Percentiles rank a stretch among this genome's conserved stretches.
phyloP scores from a whole-genome alignment of 495 filamentous ascomycete species.

The Staphylotrichum tortipilum region DNA sequence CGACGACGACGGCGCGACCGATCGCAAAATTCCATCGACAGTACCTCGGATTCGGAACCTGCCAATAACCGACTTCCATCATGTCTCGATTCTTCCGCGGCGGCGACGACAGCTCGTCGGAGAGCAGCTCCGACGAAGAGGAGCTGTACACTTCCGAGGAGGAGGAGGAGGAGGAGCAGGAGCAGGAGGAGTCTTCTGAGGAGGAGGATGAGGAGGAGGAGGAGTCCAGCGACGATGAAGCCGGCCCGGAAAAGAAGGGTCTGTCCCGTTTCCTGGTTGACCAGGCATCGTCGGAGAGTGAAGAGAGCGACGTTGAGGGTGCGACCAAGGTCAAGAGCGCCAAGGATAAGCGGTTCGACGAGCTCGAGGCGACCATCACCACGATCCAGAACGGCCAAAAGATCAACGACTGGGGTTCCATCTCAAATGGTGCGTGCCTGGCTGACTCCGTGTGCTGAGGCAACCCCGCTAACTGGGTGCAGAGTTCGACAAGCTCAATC shows the following conservation, averaged over 20 bases:
- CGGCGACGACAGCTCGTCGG: conserved; percentile 77
- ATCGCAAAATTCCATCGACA: conserved; percentile 7
- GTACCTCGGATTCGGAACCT: background rate
- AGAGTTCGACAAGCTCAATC: conserved; percentile 98
- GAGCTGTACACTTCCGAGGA: conserved; percentile 74
- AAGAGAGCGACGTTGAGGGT: conserved; percentile 77
- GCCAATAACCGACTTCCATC: conserved; percentile 22
- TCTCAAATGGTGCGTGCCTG: conserved; percentile 64
- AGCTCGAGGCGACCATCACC: conserved; percentile 80
- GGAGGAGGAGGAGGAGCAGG: conserved; percentile 45
- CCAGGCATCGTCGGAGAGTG: conserved; percentile 59
- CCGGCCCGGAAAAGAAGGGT: conserved; percentile 52
- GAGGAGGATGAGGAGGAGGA: conserved; percentile 47
- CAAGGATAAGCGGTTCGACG: conserved; percentile 93
- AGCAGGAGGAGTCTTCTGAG: conserved; percentile 42
- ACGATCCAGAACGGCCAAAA: conserved; percentile 92
- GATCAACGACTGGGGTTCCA: conserved; percentile 93
- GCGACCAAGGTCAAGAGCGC: conserved; percentile 83
- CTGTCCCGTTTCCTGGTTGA: conserved; percentile 74
- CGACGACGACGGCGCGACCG: conserved; percentile 11
- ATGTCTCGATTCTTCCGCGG: conserved; percentile 98
- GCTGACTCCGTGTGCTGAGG: background rate
- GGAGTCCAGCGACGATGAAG: conserved; percentile 57
- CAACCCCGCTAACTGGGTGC: conserved; percentile 17
- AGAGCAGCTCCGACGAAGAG: conserved; percentile 81